A percentile compares a stretch with the other conserved stretches of the same genome.
These are phyloP conservation scores for Exophiala spinifera DNA, from an alignment of 2,329 filamentous ascomycete genomes.

Conservation along the genomic window DNA sequence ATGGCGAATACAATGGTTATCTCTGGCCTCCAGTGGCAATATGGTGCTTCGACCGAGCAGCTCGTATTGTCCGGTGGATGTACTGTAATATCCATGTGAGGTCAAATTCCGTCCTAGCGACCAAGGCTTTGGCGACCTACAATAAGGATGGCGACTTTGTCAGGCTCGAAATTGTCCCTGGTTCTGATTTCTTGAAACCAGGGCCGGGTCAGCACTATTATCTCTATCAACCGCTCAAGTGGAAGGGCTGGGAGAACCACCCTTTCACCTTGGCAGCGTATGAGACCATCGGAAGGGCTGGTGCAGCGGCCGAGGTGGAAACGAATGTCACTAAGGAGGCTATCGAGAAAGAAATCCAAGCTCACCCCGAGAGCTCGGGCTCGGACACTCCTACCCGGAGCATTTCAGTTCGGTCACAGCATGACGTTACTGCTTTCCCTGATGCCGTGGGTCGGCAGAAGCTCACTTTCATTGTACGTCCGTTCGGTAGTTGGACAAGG, in stretches of 20 bases:
- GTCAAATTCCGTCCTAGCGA: constrained; percentile 31
- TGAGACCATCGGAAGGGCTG: constrained; percentile 5
- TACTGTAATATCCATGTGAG: constrained; percentile 44
- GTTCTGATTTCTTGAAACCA: constrained; percentile 34
- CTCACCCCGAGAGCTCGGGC: not conserved
- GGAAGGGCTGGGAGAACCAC: constrained; percentile 50
- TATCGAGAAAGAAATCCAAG: not conserved
- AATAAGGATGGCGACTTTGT: constrained; percentile 45
- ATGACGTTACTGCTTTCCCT: not conserved
- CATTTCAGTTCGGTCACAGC: not conserved
- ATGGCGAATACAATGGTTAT: constrained; percentile 49
- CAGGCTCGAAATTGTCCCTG: constrained; percentile 42
- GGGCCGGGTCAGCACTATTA: constrained; percentile 51
- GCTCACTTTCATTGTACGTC: constrained; percentile 49
- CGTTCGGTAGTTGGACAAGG: constrained; percentile 50
- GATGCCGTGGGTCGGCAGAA: constrained; percentile 28
- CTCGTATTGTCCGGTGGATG: constrained; percentile 41
- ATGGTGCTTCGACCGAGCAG: constrained; percentile 49
- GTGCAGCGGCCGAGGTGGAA: not conserved
- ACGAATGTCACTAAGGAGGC: not conserved
- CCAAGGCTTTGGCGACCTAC: constrained; percentile 42
- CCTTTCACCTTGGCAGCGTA: constrained; percentile 47
- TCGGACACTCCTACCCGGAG: not conserved
- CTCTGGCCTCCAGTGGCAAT: constrained; percentile 49
- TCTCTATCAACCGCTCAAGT: constrained; percentile 45